Conservation (phyloP, 306 rosid genomes). For the Oxytropis ochrocephala region DNA sequence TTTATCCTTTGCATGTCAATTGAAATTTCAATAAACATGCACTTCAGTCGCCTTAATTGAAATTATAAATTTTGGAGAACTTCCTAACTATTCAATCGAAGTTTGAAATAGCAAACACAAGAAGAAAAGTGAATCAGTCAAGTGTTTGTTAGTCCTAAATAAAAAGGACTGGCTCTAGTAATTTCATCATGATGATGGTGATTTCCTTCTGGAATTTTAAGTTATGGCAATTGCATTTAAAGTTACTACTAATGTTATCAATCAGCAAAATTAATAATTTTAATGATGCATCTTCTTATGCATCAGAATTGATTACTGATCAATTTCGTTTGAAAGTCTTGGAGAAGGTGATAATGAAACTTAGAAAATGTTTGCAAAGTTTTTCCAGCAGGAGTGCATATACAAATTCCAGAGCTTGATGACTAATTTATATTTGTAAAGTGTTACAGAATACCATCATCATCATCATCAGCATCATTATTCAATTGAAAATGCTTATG, state of each 20-base stretch:
- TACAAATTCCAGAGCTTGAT: neutral
- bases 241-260: neutral
- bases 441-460: constrained; percentile 57
- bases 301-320: neutral
- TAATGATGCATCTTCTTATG: neutral
- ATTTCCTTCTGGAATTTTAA: neutral
- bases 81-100: neutral
- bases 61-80: neutral
- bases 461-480: constrained; percentile 40
- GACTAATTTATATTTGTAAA: constrained; percentile 49
- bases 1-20: neutral
- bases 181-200: no score
- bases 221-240: no score
- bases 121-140: neutral
- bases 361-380: neutral
- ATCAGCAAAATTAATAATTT: neutral
- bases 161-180: no score
- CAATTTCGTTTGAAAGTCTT: neutral
- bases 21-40: neutral
- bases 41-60: neutral
- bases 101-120: neutral
- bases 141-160: neutral
- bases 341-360: neutral
- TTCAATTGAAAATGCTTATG: no score
- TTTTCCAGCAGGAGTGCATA: neutral